Percentiles rank a stretch among this genome's conserved stretches.
These are phyloP conservation scores for Phytophthora vignae DNA, from an alignment of 352 stramenopile species.

Conservation along the genomic window DNA sequence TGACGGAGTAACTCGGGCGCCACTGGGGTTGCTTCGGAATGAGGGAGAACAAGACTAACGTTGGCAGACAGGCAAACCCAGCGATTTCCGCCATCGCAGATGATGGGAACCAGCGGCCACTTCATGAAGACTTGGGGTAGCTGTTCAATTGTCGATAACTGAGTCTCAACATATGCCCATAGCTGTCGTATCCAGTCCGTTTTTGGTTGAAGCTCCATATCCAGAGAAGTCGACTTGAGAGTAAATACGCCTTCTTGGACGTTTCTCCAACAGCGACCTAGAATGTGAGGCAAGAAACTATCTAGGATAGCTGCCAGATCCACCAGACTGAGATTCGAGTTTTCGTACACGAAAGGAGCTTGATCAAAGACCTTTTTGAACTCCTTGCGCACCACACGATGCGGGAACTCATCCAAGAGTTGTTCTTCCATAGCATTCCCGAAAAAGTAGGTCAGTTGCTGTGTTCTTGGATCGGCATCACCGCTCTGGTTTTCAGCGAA, in stretches of 20 bases:
- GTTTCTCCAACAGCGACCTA: constrained; percentile 46
- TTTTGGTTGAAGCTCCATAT: constrained; percentile 19
- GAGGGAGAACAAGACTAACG: constrained; percentile 46
- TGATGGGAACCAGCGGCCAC: constrained; percentile 56
- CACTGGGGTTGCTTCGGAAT: constrained; percentile 19
- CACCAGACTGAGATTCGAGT: constrained; percentile 56
- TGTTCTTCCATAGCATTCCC: constrained; percentile 55
- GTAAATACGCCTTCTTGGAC: constrained; percentile 37
- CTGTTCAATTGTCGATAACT: constrained; percentile 37
- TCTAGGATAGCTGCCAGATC: constrained; percentile 40
- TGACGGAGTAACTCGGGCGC: constrained; percentile 21
- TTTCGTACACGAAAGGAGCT: constrained; percentile 46
- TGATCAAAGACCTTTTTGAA: constrained; percentile 60
- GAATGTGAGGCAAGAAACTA: constrained; percentile 52
- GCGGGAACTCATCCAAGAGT: constrained; percentile 54
- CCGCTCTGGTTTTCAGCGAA: constrained; percentile 20
- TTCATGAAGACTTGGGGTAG: constrained; percentile 39
- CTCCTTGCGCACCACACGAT: constrained; percentile 45
- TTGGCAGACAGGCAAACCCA: constrained; percentile 48
- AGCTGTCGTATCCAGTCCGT: constrained; percentile 57
- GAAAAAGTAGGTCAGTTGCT: constrained; percentile 48
- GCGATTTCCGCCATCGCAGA: constrained; percentile 24
- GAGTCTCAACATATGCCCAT: constrained; percentile 62
- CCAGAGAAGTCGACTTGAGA: constrained; percentile 22
- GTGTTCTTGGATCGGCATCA: constrained; percentile 7